phyloP scores from a whole-genome alignment of 2,329 filamentous ascomycete genomes.

The Bimuria novae-zelandiae region DNA sequence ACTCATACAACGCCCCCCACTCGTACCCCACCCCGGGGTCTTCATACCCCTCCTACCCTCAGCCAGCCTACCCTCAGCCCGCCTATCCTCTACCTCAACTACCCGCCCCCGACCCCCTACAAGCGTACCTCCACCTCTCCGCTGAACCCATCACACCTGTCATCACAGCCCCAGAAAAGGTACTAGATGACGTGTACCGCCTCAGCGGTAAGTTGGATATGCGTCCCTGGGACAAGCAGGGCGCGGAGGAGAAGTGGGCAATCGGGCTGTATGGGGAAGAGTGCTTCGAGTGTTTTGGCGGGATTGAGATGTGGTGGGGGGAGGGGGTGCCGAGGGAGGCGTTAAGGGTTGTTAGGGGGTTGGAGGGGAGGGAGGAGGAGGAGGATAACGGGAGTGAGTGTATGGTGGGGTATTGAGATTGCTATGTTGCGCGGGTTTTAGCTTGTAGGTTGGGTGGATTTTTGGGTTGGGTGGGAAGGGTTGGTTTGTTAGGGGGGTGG shows the following conservation, averaged over 20 bases:
- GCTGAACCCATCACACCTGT: slow-evolving; percentile 15
- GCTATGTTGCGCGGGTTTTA: too few relatives aligned
- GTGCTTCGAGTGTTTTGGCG: slow-evolving; percentile 33
- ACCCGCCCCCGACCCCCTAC: background rate
- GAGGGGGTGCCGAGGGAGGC: slow-evolving; percentile 32
- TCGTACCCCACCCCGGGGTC: too few relatives aligned
- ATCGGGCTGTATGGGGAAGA: slow-evolving; percentile 37
- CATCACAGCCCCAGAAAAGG: slow-evolving; percentile 1
- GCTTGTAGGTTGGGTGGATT: too few relatives aligned
- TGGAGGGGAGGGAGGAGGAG: slow-evolving; percentile 15
- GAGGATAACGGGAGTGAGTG: background rate
- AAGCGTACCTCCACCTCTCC: slow-evolving; percentile 19
- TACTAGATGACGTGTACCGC: slow-evolving; percentile 14
- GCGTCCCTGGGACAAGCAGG: slow-evolving; percentile 18
- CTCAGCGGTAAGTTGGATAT: slow-evolving; percentile 11
- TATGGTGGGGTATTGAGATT: too few relatives aligned
- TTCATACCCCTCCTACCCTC: too few relatives aligned
- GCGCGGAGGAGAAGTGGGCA: slow-evolving; percentile 29
- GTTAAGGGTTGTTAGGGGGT: slow-evolving; percentile 25
- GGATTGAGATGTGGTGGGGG: slow-evolving; percentile 30
- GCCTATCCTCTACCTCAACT: background rate
- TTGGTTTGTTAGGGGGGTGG: too few relatives aligned
- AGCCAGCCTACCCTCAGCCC: background rate
- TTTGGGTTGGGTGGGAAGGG: too few relatives aligned
- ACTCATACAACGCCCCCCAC: too few relatives aligned